These are phyloP conservation scores for Thamnidium elegans DNA, from an alignment of 192 early-diverging fungal species.

Conservation along the genomic window DNA sequence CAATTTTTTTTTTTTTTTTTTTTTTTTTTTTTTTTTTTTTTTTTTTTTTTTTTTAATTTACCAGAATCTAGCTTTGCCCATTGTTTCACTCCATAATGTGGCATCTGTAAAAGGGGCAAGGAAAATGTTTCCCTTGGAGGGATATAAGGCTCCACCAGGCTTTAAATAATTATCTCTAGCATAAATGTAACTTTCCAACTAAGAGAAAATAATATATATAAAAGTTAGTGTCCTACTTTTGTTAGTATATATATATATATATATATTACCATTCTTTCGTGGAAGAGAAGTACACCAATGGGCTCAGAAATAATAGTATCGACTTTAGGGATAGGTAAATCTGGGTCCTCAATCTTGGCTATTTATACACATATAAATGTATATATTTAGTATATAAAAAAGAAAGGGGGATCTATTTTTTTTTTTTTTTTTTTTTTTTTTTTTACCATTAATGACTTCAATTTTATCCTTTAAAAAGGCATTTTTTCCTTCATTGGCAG, in stretches of 20 bases:
- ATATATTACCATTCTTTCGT: slow-evolving; percentile 98
- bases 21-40: slow-evolving; percentile 1
- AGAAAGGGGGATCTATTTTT: background rate
- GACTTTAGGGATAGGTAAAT: slow-evolving; percentile 69
- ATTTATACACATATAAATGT: slow-evolving; percentile 2
- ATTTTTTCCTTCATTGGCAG: slow-evolving; percentile 60
- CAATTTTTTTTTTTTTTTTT: slow-evolving; percentile 1
- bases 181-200: slow-evolving; percentile 81
- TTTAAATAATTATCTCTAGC: slow-evolving; percentile 90
- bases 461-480: slow-evolving; percentile 74
- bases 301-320: slow-evolving; percentile 97
- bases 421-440: background rate
- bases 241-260: no score
- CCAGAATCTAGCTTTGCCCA: slow-evolving; percentile 85
- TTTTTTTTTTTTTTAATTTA: slow-evolving; percentile 17
- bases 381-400: background rate
- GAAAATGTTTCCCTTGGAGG: slow-evolving; percentile 84
- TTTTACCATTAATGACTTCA: slow-evolving; percentile 73
- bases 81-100: slow-evolving; percentile 88
- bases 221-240: background rate
- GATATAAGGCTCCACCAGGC: slow-evolving; percentile 89
- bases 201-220: slow-evolving; percentile 12
- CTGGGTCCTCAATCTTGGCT: slow-evolving; percentile 88
- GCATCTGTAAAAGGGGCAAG: slow-evolving; percentile 82
- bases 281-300: slow-evolving; percentile 94